Percentiles rank a stretch among this genome's conserved stretches.
Evolutionary conservation across 306 rosid species (phyloP).

Genomic region (Ormosia semicastrata): DNA sequence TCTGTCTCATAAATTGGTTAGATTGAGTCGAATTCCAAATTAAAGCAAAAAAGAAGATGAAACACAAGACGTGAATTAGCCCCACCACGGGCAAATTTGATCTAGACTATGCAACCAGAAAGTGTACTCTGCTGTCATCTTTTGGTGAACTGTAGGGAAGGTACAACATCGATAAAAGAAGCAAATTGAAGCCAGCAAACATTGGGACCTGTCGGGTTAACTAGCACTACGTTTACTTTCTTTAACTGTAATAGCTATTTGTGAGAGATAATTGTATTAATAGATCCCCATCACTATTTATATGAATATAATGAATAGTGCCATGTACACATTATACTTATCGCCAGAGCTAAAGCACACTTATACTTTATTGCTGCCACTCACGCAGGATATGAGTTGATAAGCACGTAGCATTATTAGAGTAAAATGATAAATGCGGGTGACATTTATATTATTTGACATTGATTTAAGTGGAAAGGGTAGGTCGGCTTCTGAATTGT

Average conservation of each 20-base stretch:
- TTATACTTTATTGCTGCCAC: neutral
- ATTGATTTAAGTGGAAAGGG: neutral
- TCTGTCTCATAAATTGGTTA: neutral
- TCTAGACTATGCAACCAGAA: conserved; percentile 26
- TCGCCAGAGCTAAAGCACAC: neutral
- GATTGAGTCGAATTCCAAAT: neutral
- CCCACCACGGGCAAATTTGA: conserved; percentile 29
- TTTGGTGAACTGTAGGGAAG: conserved; percentile 18
- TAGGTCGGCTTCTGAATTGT: neutral
- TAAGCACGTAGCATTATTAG: neutral
- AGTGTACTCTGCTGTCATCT: conserved; percentile 26
- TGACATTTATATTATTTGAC: neutral
- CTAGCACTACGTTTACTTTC: neutral
- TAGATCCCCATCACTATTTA: neutral
- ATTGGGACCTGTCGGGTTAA: neutral
- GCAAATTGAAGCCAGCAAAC: conserved; percentile 11
- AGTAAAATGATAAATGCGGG: neutral
- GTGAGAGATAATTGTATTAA: too few species aligned
- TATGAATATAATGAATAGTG: neutral
- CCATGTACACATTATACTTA: too few species aligned
- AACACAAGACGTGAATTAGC: neutral
- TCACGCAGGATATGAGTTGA: neutral
- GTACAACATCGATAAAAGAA: neutral
- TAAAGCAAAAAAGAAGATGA: conserved; percentile 11
- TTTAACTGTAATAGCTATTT: too few species aligned